Evolutionary conservation across 1,139 yeast species (phyloP).

Genomic region (Blastobotrys raffinosifermentans): DNA sequence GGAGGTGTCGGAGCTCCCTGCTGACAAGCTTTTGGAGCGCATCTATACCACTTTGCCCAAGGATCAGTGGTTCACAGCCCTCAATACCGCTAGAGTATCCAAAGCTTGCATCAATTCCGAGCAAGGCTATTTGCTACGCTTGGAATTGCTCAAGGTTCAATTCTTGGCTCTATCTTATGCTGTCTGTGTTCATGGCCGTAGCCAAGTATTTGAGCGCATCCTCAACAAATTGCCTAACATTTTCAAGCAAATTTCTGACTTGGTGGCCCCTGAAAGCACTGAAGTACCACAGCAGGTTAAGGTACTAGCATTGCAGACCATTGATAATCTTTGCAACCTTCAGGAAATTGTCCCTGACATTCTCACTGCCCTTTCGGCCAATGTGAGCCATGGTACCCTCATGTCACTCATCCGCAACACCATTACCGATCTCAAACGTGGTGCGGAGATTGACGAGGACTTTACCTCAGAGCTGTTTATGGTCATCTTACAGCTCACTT

Average conservation of each 20-base stretch:
- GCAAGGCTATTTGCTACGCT: constrained; percentile 52
- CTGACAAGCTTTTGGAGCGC: constrained; percentile 59
- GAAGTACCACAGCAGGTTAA: constrained; percentile 47
- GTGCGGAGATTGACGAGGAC: constrained; percentile 33
- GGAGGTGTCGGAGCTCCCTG: constrained; percentile 25
- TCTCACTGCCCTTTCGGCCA: constrained; percentile 79
- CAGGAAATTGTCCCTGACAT: constrained; percentile 73
- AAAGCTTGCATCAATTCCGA: constrained; percentile 62
- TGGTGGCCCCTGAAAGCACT: constrained; percentile 53
- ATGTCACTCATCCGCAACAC: constrained; percentile 67
- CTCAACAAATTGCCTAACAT: constrained; percentile 74
- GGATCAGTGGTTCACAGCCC: constrained; percentile 58
- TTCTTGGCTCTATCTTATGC: constrained; percentile 62
- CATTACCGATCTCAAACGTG: constrained; percentile 41
- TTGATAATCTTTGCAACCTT: constrained; percentile 66
- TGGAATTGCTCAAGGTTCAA: constrained; percentile 56
- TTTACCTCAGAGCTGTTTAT: constrained; percentile 26
- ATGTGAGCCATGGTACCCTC: constrained; percentile 77
- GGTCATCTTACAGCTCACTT: constrained; percentile 26
- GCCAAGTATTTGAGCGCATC: constrained; percentile 53
- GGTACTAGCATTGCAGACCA: constrained; percentile 57
- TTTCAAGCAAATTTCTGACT: constrained; percentile 62
- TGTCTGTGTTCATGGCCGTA: constrained; percentile 44
- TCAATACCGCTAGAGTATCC: constrained; percentile 56
- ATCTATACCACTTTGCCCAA: constrained; percentile 57